These are phyloP conservation scores for Calonectria crousiana DNA, from an alignment of 2,329 filamentous ascomycete species.

Conservation along the genomic window DNA sequence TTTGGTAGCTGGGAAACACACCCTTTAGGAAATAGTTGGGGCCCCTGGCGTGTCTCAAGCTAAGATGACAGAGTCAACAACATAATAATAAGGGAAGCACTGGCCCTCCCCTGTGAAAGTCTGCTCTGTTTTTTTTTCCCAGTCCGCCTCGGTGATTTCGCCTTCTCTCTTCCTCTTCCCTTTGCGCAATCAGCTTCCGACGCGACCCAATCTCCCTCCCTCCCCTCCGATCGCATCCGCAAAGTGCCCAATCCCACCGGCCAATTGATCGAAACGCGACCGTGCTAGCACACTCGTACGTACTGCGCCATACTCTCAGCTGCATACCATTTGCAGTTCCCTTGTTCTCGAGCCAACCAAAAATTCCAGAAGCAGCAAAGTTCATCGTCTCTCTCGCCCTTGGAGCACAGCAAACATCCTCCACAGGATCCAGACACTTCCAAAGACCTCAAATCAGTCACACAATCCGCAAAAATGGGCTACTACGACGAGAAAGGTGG, in stretches of 20 bases:
- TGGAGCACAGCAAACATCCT: background rate
- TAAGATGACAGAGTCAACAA: conserved; percentile 4
- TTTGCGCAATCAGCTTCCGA: background rate
- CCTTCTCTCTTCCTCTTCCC: background rate
- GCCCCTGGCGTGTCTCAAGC: conserved; percentile 2
- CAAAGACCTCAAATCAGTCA: background rate
- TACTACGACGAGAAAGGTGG: conserved; percentile 74
- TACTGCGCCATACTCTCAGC: background rate
- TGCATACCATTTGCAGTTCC: background rate
- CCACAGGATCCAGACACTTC: background rate
- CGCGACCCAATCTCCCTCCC: background rate
- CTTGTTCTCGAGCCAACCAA: background rate
- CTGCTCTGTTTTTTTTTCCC: background rate
- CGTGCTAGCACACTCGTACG: background rate
- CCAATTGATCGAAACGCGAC: background rate
- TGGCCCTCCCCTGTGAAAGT: background rate
- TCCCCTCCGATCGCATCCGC: background rate
- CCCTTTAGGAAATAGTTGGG: conserved; percentile 2
- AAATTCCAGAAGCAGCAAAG: background rate
- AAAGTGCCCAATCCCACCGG: background rate
- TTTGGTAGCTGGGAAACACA: conserved; percentile 2
- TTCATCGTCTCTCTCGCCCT: background rate
- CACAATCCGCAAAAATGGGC: conserved; percentile 68
- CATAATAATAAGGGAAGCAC: background rate
- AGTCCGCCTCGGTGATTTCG: background rate